Percentiles rank a stretch among this genome's conserved stretches.
These are phyloP conservation scores for Colletotrichum tanaceti DNA, from an alignment of 2,329 filamentous ascomycete species.

Conservation along the genomic window DNA sequence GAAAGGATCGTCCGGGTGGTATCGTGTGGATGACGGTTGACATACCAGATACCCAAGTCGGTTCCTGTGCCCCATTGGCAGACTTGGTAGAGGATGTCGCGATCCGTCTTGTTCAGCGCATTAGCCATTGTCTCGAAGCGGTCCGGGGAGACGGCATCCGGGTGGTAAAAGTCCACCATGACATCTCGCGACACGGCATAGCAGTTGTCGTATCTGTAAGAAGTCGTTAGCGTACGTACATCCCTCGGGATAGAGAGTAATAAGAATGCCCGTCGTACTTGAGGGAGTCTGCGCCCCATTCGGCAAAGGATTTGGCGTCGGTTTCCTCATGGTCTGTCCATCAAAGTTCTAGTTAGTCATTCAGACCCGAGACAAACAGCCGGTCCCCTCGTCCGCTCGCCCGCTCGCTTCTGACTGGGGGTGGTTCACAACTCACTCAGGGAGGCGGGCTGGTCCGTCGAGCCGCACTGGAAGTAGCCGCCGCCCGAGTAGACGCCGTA, in stretches of 20 bases:
- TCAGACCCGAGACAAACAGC: too few relatives aligned
- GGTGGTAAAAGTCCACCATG: constrained; percentile 56
- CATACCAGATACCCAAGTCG: constrained; percentile 58
- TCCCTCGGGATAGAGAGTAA: too few relatives aligned
- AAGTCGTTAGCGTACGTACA: rapidly evolving
- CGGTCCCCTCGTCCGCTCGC: rapidly evolving
- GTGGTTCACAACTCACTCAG: constrained; percentile 51
- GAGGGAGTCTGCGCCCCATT: constrained; percentile 60
- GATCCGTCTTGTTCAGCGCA: constrained; percentile 53
- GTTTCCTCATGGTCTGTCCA: constrained; percentile 54
- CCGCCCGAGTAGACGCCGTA: constrained; percentile 68
- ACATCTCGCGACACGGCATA: constrained; percentile 56
- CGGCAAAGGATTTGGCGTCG: constrained; percentile 55
- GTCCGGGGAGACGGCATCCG: constrained; percentile 52
- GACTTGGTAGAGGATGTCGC: constrained; percentile 60
- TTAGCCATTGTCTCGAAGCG: constrained; percentile 61
- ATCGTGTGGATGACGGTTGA: not conserved
- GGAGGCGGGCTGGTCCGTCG: constrained; percentile 55
- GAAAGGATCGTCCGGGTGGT: too few relatives aligned
- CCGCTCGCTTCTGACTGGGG: too few relatives aligned
- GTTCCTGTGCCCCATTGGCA: constrained; percentile 66
- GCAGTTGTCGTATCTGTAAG: constrained; percentile 60
- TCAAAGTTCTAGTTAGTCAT: too few relatives aligned
- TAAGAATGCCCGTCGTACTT: too few relatives aligned
- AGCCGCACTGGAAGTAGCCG: constrained; percentile 58